Evolutionary conservation across 2,329 filamentous ascomycete genomes (phyloP).

Genomic region (Clonostachys byssicola): DNA sequence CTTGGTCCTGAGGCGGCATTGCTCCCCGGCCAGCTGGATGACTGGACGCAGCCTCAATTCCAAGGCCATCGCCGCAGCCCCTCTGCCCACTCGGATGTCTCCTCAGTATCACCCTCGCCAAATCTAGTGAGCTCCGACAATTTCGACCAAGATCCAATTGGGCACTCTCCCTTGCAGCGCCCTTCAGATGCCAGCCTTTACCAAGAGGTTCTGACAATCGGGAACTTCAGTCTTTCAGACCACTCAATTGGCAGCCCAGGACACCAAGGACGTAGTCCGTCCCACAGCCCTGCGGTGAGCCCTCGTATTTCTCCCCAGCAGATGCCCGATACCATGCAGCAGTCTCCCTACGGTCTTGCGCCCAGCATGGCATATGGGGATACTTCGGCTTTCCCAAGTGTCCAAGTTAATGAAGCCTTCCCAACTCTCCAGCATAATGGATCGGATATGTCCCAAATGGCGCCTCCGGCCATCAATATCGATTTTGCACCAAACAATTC

Average conservation of each 20-base stretch:
- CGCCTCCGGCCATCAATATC: slow-evolving; percentile 91
- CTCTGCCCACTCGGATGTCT: slow-evolving; percentile 92
- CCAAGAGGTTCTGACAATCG: slow-evolving; percentile 73
- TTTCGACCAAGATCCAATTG: slow-evolving; percentile 68
- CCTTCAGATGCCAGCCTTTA: slow-evolving; percentile 70
- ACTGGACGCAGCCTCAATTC: slow-evolving; percentile 60
- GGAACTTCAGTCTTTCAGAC: slow-evolving; percentile 77
- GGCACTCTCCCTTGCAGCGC: slow-evolving; percentile 76
- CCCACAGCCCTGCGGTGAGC: slow-evolving; percentile 66
- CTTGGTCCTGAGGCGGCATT: slow-evolving; percentile 54
- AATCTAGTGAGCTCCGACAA: slow-evolving; percentile 73
- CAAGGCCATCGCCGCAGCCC: slow-evolving; percentile 78
- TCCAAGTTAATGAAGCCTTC: slow-evolving; percentile 44
- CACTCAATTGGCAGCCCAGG: slow-evolving; percentile 60
- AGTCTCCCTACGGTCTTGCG: slow-evolving; percentile 37
- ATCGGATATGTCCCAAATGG: slow-evolving; percentile 71
- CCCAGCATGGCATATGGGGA: slow-evolving; percentile 25
- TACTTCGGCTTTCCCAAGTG: slow-evolving; percentile 24
- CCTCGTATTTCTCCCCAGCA: slow-evolving; percentile 56
- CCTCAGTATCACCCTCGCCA: slow-evolving; percentile 79
- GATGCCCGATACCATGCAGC: slow-evolving; percentile 46
- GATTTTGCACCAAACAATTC: slow-evolving; percentile 77
- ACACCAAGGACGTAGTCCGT: slow-evolving; percentile 73
- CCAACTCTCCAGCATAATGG: slow-evolving; percentile 43
- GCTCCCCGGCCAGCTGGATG: slow-evolving; percentile 43